Evolutionary conservation across 345 rosid species (phyloP), one percentile per base, ranked within the genome.

Genomic region (Populus pruinosa): DNA sequence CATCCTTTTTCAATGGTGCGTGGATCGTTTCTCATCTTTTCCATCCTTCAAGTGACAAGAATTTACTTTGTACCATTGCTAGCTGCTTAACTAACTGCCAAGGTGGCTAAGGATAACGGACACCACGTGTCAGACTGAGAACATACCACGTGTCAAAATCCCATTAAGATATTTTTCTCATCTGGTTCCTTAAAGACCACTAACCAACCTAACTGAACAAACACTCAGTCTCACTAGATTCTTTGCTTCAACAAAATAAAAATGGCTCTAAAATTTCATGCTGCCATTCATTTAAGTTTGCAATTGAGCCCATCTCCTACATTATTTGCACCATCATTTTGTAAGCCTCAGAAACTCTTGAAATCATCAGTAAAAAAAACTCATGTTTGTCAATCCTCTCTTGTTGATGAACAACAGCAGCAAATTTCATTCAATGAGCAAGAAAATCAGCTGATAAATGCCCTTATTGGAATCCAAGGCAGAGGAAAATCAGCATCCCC

Each of bases 401-500:
- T 81, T 13, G 75, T 81, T 5, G 83, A 80, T 43, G 84, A 79
- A n/a, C 73, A 72, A 20, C 77, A 70, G 29, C 85, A 75, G 35
- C 73, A 68, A 13, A n/a, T 81, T 2, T 75, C 89, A 25, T 89
- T 92, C 83, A 86, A 87, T 2, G 89, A 87, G n/a, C 90, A 87
- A 59, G 98, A 96, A 82, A 84, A 85, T 79, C 83, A 84, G 55
- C 90, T 96, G 35, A 84, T 96, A 67, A 88, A 91, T 39, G 99
- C 99, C 3, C 91, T 96, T 20, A 87, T 92, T 11, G 97, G 99
- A 14, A 92, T 96, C 77, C 99, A 96, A 87, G 99, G 98, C 80
- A 87, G 98, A 43, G 98, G 98, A 71, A 87, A 89, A 79, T 91
- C 96, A 0, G 99, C 96, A 44, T 82, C 97, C 75, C 86, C 94